Evolutionary conservation across 441 rosid genomes (phyloP).

Genomic region (Mallotus japonicus): DNA sequence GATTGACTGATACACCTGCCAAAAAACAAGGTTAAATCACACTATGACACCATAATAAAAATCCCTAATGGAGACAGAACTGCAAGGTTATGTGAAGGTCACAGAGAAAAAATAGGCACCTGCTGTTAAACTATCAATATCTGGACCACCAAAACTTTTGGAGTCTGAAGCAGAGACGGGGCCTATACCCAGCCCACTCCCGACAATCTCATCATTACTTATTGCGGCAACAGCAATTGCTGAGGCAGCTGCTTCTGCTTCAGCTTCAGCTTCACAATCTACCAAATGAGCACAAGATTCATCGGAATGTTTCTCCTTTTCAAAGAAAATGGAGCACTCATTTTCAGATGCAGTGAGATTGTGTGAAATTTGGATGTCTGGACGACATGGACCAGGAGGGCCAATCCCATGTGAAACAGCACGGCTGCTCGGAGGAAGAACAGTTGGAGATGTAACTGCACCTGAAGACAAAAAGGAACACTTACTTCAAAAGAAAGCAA

Average conservation of each 20-base stretch:
- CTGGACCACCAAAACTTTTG: constrained; percentile 53
- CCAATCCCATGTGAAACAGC: constrained; percentile 58
- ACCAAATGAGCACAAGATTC: constrained; percentile 57
- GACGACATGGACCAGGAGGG: constrained; percentile 52
- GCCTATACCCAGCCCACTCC: constrained; percentile 43
- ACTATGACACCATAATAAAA: not conserved
- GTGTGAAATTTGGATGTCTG: constrained; percentile 47
- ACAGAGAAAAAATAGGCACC: constrained; percentile 29
- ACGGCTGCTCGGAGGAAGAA: constrained; percentile 55
- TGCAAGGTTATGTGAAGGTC: not conserved
- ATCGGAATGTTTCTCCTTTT: constrained; percentile 56
- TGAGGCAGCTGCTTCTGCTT: constrained; percentile 94
- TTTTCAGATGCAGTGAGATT: constrained; percentile 46
- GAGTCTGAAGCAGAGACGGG: constrained; percentile 54
- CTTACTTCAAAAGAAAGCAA: constrained; percentile 15
- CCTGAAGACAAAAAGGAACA: constrained; percentile 47
- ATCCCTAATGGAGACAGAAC: constrained; percentile 2
- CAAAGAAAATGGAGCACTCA: constrained; percentile 62
- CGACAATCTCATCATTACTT: constrained; percentile 72
- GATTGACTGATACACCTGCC: constrained; percentile 53
- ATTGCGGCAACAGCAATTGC: constrained; percentile 95
- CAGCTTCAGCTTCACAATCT: constrained; percentile 90
- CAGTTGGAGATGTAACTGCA: constrained; percentile 87
- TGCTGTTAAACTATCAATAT: constrained; percentile 42
- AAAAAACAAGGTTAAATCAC: constrained; percentile 21